A percentile compares a stretch with the other conserved stretches of the same genome.
These are phyloP conservation scores for Suhomyces sp. DNA, from an alignment of 805 yeast genomes.

Conservation along the genomic window DNA sequence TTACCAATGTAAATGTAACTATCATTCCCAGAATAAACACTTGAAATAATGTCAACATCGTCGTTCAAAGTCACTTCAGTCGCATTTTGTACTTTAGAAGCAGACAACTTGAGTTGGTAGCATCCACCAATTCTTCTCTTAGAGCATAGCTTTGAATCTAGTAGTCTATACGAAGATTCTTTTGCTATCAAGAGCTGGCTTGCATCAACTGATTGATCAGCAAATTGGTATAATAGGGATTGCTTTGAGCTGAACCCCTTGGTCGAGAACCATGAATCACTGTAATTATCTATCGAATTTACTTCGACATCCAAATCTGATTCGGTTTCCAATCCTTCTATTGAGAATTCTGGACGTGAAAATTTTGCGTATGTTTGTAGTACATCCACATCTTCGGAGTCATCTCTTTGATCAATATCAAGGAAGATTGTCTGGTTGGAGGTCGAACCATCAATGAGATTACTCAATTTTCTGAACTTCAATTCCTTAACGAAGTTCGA, in stretches of 20 bases:
- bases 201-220: conserved; percentile 42
- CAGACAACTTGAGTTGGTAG: conserved; percentile 36
- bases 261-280: too few relatives aligned
- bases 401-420: conserved; percentile 37
- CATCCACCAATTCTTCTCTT: conserved; percentile 62
- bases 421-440: conserved; percentile 63
- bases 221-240: conserved; percentile 62
- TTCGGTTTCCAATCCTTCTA: too few relatives aligned
- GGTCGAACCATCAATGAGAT: conserved; percentile 55
- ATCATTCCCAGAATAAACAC: conserved; percentile 52
- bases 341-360: too few relatives aligned
- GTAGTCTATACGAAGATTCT: conserved; percentile 31
- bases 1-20: conserved; percentile 66
- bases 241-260: conserved; percentile 34
- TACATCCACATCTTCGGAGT: conserved; percentile 18
- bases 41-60: conserved; percentile 46
- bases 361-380: too few relatives aligned
- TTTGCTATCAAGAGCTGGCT: conserved; percentile 4
- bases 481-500: conserved; percentile 69
- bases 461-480: conserved; percentile 53
- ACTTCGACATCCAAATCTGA: too few relatives aligned
- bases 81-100: conserved; percentile 13
- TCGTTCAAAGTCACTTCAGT: conserved; percentile 50
- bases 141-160: conserved; percentile 55
- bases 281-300: too few relatives aligned